Percentiles rank a stretch among this genome's conserved stretches.
Conservation (phyloP, 352 stramenopile genomes). For the Pythium sukuiense region DNA sequence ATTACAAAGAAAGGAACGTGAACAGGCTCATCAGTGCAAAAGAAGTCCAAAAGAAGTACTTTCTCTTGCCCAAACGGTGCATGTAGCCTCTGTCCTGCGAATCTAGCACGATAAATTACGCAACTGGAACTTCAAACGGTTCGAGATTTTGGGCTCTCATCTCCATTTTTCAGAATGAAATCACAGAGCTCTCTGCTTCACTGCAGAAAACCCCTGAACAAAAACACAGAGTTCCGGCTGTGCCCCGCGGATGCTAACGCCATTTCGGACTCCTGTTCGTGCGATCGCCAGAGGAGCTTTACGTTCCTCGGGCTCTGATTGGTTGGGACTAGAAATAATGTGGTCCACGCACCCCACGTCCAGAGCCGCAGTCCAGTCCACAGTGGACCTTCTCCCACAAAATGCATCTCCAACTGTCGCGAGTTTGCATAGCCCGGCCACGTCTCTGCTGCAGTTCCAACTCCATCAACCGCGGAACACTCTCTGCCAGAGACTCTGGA, state of each 20-base stretch:
- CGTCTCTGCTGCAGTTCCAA: not conserved
- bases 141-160: not conserved
- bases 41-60: no score
- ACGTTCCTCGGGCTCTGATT: constrained; percentile 4
- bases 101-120: constrained; percentile 3
- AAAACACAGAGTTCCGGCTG: constrained; percentile 9
- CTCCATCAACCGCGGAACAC: constrained; percentile 3
- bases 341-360: constrained; percentile 15
- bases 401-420: constrained; percentile 20
- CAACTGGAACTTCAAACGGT: not conserved
- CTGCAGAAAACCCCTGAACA: not conserved
- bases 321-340: constrained; percentile 17
- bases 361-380: constrained; percentile 23
- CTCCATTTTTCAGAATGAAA: not conserved
- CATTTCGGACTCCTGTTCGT: not conserved
- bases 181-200: not conserved
- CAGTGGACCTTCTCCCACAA: constrained; percentile 5
- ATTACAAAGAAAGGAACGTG: no score
- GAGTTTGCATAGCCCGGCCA: constrained; percentile 15
- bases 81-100: not conserved
- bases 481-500: not conserved
- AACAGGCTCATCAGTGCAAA: no score
- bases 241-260: constrained; percentile 4
- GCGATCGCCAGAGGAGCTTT: constrained; percentile 10
- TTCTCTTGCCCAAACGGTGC: no score